Evolutionary conservation across 2,329 filamentous ascomycete species (phyloP), one percentile per base, ranked within the genome.

Genomic region (Helotiales sp.): DNA sequence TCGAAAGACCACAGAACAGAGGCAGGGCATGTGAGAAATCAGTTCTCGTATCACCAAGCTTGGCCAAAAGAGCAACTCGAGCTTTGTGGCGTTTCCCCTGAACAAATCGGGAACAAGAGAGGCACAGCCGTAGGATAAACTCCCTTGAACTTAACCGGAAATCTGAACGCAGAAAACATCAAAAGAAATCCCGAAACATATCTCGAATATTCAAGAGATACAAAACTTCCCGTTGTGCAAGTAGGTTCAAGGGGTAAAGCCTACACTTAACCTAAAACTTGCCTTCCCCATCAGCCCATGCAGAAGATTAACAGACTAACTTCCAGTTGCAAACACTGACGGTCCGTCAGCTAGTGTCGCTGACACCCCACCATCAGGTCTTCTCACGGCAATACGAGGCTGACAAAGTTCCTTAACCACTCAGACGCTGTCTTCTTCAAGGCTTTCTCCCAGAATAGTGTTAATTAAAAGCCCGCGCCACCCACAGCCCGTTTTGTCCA

Each of bases 401-500:
- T 60, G 57, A 60, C 40, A 30, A 57, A 47, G 26, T 28, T 22
- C 34, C 6, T 6, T 6, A 60, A 47, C 57, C 57, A 60, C 37
- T 60, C 37, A 60, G 8, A 60, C 3, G 32, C 4, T 32, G 22
- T 60, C 15, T 30, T 30, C 24, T 13, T 47, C 24, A n/a, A 28
- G 37, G 24, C 17, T 15, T 20, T 60, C 8, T 57, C 57, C 57
- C 24, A 60, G 24, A 45, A 45, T 28, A 37, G 57, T 58, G 11
- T 43, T 32, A 30, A 30, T 20, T 45, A 13, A 45, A 45, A 60
- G 34, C 57, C 32, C 54, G 30, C 57, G 37, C 57, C 24, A 37
- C 57, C 37, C 57, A 30, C 57, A 30, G 55, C 55, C 55, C 55
- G 32, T 58, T 60, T 47, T 13, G 24, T 30, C 57, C 20, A 30